phyloP scores from a whole-genome alignment of 768 basidiomycete species.

The Pleurotus pulmonarius region DNA sequence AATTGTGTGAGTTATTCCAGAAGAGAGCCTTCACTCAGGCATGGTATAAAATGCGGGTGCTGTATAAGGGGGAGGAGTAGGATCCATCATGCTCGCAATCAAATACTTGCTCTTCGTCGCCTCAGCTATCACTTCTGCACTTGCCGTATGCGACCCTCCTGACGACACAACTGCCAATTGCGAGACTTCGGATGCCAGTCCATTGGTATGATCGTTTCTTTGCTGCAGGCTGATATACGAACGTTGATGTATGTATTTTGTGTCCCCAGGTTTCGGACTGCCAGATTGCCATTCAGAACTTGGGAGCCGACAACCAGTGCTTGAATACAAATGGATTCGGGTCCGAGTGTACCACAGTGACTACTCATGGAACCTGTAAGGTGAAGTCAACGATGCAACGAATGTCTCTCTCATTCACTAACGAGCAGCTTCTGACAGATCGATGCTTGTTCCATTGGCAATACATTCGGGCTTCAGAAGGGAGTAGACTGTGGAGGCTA shows the following conservation, averaged over 20 bases:
- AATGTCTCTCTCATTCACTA: background rate
- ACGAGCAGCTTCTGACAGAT: background rate
- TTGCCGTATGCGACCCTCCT: background rate
- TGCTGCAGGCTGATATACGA: background rate
- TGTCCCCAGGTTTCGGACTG: background rate
- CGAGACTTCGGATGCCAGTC: background rate
- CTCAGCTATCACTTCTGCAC: background rate
- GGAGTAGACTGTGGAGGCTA: background rate
- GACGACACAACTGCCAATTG: background rate
- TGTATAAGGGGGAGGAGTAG: no score
- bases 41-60: no score
- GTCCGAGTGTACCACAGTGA: background rate
- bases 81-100: background rate
- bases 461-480: background rate
- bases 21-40: no score
- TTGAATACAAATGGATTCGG: background rate
- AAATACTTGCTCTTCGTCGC: background rate
- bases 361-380: background rate
- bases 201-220: background rate
- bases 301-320: background rate
- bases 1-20: no score
- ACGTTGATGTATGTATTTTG: background rate
- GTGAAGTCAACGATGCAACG: background rate
- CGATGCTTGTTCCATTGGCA: background rate
- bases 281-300: background rate